These are phyloP conservation scores for Fonsecaea multimorphosa DNA, from an alignment of 2,329 filamentous ascomycete species.

Conservation along the genomic window DNA sequence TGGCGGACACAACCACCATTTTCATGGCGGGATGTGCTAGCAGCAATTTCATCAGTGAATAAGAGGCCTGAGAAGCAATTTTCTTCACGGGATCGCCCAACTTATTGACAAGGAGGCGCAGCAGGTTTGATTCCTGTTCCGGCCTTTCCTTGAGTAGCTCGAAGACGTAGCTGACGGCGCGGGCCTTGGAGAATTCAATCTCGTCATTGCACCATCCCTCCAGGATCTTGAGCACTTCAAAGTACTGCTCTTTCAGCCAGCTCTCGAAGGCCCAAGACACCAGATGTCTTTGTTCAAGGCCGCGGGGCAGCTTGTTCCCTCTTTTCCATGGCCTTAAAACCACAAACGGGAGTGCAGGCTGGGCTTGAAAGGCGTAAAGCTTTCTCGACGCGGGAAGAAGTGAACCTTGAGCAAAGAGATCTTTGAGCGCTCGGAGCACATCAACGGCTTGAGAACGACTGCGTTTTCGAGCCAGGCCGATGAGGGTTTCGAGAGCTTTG, in stretches of 20 bases:
- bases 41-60: conserved; percentile 89
- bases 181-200: conserved; percentile 87
- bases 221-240: conserved; percentile 87
- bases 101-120: conserved; percentile 93
- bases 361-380: conserved; percentile 76
- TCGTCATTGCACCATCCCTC: conserved; percentile 95
- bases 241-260: conserved; percentile 92
- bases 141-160: conserved; percentile 93
- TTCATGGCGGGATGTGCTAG: conserved; percentile 94
- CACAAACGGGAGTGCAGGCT: conserved; percentile 74
- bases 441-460: conserved; percentile 91
- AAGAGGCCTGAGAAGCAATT: conserved; percentile 90
- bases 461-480: conserved; percentile 86
- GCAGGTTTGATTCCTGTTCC: conserved; percentile 92
- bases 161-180: conserved; percentile 88
- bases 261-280: conserved; percentile 92
- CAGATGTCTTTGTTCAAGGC: conserved; percentile 76
- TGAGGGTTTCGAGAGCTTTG: conserved; percentile 83
- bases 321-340: conserved; percentile 65
- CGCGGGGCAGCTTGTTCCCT: conserved; percentile 73
- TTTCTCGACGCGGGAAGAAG: conserved; percentile 83
- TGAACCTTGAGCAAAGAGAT: conserved; percentile 88
- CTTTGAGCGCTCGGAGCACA: conserved; percentile 90
- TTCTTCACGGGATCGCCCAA: conserved; percentile 94
- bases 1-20: conserved; percentile 77